Evolutionary conservation across 768 basidiomycete species (phyloP), one percentile per base, ranked within the genome.

Genomic region (Auricularia heimuer): DNA sequence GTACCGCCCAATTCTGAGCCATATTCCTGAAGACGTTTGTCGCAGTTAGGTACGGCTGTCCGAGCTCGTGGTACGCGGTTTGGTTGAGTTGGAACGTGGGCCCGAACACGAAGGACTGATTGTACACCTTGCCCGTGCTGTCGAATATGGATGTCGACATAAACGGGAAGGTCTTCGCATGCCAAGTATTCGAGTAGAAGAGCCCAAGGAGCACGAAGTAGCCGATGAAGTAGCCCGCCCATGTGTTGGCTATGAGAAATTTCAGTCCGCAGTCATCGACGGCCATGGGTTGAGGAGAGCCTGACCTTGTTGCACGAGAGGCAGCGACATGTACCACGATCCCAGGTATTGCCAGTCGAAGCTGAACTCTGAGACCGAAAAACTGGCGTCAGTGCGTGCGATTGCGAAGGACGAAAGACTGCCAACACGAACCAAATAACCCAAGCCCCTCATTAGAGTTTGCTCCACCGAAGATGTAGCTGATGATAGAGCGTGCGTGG

Each of bases 261-360:
- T 29, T 29, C 29, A 29, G 29, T 29, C 29, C 29, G 29, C 29
- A 29, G 29, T 29, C 29, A 29, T 29, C 29, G 29, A 29, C 29
- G 29, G 29, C 29, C 29, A 29, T 29, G 29, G 29, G 29, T 29
- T 29, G 29, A 29, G 29, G 29, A 29, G 29, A 12, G 18, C 63
- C 69, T 18, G 51, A 82, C 82, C 82, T 77, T 86, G 85, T 64
- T 84, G 83, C 21, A 80, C 74, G 3, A 86, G 68, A 10, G 85
- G 84, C 35, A 77, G 73, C 65, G 80, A 82, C 82, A 84, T 80
- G 64, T 70, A 81, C n/a, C 69, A 44, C 16, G 83, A 83, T 0
- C 80, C 80, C 67, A 86, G 83, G 67, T 85, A 85, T 66, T 85
- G 83, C 85, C 85, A 89, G 68, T 88, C 87, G 58, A 88, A 80